These are phyloP conservation scores for Suillus tomentosus DNA, from an alignment of 768 basidiomycete species.

Conservation along the genomic window DNA sequence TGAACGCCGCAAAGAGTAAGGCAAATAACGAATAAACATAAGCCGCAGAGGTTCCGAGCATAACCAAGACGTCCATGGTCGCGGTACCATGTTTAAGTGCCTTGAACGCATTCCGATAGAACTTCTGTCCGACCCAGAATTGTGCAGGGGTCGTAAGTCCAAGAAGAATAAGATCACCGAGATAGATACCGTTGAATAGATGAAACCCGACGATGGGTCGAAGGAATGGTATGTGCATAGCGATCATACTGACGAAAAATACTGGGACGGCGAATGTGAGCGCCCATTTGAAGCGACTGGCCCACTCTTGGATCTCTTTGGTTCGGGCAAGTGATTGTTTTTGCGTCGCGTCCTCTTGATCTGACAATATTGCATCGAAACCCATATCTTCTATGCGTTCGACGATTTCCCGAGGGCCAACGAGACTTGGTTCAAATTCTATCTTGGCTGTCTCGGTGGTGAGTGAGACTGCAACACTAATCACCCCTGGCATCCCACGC, in stretches of 20 bases:
- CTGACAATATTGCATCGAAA: constrained; percentile 84
- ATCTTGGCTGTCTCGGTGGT: constrained; percentile 76
- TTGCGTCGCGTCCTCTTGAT: constrained; percentile 81
- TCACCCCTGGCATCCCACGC: constrained; percentile 70
- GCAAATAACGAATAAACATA: constrained; percentile 85
- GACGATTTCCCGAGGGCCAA: constrained; percentile 86
- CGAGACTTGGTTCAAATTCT: constrained; percentile 69
- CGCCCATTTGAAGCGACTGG: constrained; percentile 71
- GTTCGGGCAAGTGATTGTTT: constrained; percentile 82
- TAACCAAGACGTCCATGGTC: constrained; percentile 98
- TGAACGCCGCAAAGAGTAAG: constrained; percentile 67
- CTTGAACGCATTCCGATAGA: constrained; percentile 90
- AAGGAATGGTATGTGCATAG: constrained; percentile 65
- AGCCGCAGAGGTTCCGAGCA: constrained; percentile 92
- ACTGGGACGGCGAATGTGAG: constrained; percentile 87
- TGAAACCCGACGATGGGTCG: constrained; percentile 49
- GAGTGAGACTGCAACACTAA: constrained; percentile 69
- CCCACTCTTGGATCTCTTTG: constrained; percentile 93
- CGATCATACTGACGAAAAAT: constrained; percentile 89
- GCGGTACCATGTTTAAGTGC: constrained; percentile 85
- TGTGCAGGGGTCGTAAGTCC: constrained; percentile 88
- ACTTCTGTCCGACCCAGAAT: constrained; percentile 86
- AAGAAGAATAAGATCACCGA: constrained; percentile 79
- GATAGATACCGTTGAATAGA: constrained; percentile 68
- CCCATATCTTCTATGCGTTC: constrained; percentile 87